Evolutionary conservation across 345 rosid species (phyloP).

Genomic region (Ricinus communis): DNA sequence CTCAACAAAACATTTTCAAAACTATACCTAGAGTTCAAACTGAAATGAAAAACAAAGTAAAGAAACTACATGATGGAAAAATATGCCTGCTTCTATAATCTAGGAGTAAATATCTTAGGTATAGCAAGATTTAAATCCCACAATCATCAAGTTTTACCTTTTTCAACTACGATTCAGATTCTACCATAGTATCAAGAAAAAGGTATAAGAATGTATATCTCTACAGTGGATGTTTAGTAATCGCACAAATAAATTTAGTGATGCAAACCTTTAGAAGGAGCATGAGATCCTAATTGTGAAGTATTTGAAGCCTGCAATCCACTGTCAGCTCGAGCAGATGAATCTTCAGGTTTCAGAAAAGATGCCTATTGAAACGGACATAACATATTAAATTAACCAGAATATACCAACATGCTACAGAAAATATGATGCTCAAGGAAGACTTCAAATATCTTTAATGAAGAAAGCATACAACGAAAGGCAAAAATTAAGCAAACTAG

Average conservation of each 20-base stretch:
- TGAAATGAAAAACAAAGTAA: conserved; percentile 1
- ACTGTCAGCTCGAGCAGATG: conserved; percentile 49
- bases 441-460: not conserved
- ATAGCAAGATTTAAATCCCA: not conserved
- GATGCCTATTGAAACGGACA: conserved; percentile 48
- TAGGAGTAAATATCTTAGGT: not conserved
- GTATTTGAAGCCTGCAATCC: conserved; percentile 47
- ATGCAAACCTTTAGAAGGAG: conserved; percentile 59
- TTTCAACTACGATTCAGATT: not conserved
- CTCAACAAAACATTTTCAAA: conserved; percentile 3
- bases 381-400: conserved; percentile 6
- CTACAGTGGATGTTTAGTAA: not conserved
- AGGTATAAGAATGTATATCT: not conserved
- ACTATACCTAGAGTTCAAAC: conserved; percentile 2
- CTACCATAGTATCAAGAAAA: not conserved
- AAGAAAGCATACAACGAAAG: too few relatives aligned
- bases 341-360: conserved; percentile 53
- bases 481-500: not conserved
- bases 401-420: not conserved
- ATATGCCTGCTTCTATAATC: not conserved
- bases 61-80: not conserved
- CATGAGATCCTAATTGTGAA: conserved; percentile 53
- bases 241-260: not conserved
- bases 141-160: not conserved
- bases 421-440: not conserved